Base-by-base conservation (phyloP, 2,329 filamentous ascomycete species). In the Didymella keratinophila region DNA sequence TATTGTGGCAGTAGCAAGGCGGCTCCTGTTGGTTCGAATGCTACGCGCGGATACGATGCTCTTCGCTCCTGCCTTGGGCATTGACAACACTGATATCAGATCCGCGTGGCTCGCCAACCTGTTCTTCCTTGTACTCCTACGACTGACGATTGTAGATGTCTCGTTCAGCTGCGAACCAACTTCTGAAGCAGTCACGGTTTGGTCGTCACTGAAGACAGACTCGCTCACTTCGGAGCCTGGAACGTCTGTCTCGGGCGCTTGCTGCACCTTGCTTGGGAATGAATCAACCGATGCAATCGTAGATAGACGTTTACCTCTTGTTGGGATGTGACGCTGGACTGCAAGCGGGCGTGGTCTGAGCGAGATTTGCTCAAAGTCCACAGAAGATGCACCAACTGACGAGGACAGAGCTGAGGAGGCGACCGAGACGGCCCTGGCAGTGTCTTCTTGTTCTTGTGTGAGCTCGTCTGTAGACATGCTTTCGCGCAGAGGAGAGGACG, bases 71-170 rank as follows among this genome's bases (percentile, higher is more conserved):
- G 84, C 83, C 49, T 76, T 79, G 45, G 89, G 87, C 58, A 92
- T 79, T 0, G 93, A 98, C 9, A 99, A 82, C 2, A 97, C 92
- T 0, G 95, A 98, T 37, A 99, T 92, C 23, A 99, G 83, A 76
- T 99, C 95, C 16, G 93, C 93, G 77, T 98, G 93, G 58, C 91
- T 96, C 4, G 93, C 97, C 37, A 97, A 83, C 59, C 90, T 87
- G 62, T 92, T 86, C 45, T 68, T 69, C 75, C 81, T 83, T 1
- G 83, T 78, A 51, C 61, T 79, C 83, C 66, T 81, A 80, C 74
- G 70, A 79, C 73, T 76, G 74, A 73, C 64, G 75, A 78, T 73
- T 9, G 71, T 75, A 14, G 72, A 69, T 8, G 74, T 72, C 37
- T 77, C 71, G 46, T 72, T 68, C 36, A 75, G 52, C 28, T 70